Evolutionary conservation across 208 protist genomes (phyloP).

Genomic region (Trypanosoma platydactyli): DNA sequence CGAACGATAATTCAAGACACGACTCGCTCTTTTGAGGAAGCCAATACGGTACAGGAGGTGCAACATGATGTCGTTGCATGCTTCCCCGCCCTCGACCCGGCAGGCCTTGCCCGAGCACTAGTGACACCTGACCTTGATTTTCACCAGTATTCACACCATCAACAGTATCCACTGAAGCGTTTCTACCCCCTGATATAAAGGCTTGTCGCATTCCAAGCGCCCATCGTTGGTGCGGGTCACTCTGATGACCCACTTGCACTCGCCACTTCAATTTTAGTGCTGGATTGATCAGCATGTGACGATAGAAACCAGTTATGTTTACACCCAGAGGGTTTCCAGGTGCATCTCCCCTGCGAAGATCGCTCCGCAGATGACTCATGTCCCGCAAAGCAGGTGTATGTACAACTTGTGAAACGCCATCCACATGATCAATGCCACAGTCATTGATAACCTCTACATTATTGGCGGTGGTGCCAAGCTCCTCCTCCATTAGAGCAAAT

Average conservation of each 20-base stretch:
- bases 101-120: constrained; percentile 3
- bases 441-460: constrained; percentile 30
- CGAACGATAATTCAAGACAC: constrained; percentile 56
- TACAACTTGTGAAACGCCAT: background rate
- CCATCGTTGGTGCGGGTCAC: constrained; percentile 30
- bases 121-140: background rate
- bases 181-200: constrained; percentile 10
- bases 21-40: constrained; percentile 57
- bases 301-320: constrained; percentile 29
- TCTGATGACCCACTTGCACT: constrained; percentile 2
- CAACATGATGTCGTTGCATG: constrained; percentile 14
- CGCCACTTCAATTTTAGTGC: constrained; percentile 21
- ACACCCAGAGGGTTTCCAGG: constrained; percentile 56
- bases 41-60: constrained; percentile 73
- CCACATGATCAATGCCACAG: constrained; percentile 6
- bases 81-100: background rate
- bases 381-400: background rate
- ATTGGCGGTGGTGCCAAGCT: constrained; percentile 48
- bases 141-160: background rate
- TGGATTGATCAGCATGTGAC: constrained; percentile 35
- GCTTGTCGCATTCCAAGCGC: constrained; percentile 21
- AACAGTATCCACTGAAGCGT: background rate
- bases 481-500: constrained; percentile 73
- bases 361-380: constrained; percentile 14
- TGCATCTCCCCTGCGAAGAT: constrained; percentile 32